Base-by-base conservation (phyloP, 2,329 filamentous ascomycete species). In the Aplosporella prunicola region DNA sequence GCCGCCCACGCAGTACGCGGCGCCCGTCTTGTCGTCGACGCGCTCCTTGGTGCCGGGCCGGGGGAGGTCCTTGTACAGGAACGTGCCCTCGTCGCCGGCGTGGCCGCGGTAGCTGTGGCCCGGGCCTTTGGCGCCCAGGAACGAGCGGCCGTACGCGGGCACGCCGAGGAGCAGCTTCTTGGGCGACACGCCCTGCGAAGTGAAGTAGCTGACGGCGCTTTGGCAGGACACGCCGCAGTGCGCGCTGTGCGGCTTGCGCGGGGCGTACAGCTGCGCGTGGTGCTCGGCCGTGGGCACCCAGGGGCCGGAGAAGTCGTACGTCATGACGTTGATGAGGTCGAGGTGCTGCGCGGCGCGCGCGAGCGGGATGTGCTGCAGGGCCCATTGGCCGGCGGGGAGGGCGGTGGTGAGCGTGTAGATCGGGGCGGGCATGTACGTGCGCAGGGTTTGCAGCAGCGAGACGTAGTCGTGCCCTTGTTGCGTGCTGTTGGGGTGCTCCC, bases 301-400 rank as follows among this genome's bases (percentile, higher is more conserved):
- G 3, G 74, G 67, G 1, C 83, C 82, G 17, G 73, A 77, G 51
- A 88, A 83, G 57, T 91, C 83, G 58, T 87, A 91, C 2, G 82
- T 74, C 73, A 82, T 85, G 23, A 91, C 63, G 55, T 89, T 89
- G 55, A 91, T 63, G 44, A 79, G 71, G 57, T 89, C 82, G 23
- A 91, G 67, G 47, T 82, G 78, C 30, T 72, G 62, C 33, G 78
- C 70, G 9, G 78, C 74, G 40, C 67, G 63, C 15, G 58, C 62
- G 9, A 89, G 63, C 52, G 87, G 74, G 53, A 89, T 82, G 51
- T 80, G 69, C 48, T 76, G 72, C 38, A 91, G 63, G 1, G 78
- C 69, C 61, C 74, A 73, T 53, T 74, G 69, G 26, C 69, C 74
- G 9, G 79, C 80, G 3, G 84, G 82, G 5, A 91, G 69, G 22